phyloP scores from a whole-genome alignment of 1,284 basidiomycete species.

The Ustilago esculenta region DNA sequence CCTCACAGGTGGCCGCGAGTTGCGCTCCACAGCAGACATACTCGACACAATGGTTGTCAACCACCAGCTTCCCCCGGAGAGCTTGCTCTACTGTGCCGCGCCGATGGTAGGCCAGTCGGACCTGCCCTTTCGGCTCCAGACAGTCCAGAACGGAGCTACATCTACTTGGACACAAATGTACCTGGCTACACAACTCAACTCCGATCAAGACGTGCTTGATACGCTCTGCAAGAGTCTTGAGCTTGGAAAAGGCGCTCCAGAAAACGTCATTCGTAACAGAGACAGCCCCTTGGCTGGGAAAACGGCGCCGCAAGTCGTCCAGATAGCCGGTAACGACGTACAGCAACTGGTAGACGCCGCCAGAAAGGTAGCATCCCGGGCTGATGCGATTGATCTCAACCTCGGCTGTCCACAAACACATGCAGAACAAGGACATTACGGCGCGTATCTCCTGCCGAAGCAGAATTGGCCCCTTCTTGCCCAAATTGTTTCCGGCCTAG shows the following conservation, averaged over 20 bases:
- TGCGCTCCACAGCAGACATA: not conserved
- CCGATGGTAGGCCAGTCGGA: slow-evolving; percentile 63
- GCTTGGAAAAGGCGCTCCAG: slow-evolving; percentile 27
- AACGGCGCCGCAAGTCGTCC: slow-evolving; percentile 73
- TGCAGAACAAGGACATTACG: slow-evolving; percentile 76
- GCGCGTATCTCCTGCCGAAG: slow-evolving; percentile 77
- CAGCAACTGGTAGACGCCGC: slow-evolving; percentile 74
- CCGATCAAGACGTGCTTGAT: slow-evolving; percentile 31
- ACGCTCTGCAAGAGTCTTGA: slow-evolving; percentile 34
- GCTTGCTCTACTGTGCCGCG: slow-evolving; percentile 47
- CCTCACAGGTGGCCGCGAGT: no score
- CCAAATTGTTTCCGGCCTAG: slow-evolving; percentile 71
- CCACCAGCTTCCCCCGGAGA: slow-evolving; percentile 28
- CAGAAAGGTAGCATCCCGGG: slow-evolving; percentile 72
- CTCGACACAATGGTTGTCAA: slow-evolving; percentile 14
- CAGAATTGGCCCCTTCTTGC: slow-evolving; percentile 76
- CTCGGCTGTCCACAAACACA: slow-evolving; percentile 78
- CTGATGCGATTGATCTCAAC: slow-evolving; percentile 73
- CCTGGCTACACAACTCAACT: slow-evolving; percentile 26
- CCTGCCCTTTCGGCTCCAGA: slow-evolving; percentile 55
- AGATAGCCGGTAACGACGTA: slow-evolving; percentile 77
- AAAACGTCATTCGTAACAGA: slow-evolving; percentile 8
- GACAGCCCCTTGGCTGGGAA: slow-evolving; percentile 4
- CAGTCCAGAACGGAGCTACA: slow-evolving; percentile 55
- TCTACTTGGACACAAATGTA: slow-evolving; percentile 62